Percentiles rank a stretch among this genome's conserved stretches.
phyloP scores from a whole-genome alignment of 2,329 filamentous ascomycete species.

The Thelonectria rubi region DNA sequence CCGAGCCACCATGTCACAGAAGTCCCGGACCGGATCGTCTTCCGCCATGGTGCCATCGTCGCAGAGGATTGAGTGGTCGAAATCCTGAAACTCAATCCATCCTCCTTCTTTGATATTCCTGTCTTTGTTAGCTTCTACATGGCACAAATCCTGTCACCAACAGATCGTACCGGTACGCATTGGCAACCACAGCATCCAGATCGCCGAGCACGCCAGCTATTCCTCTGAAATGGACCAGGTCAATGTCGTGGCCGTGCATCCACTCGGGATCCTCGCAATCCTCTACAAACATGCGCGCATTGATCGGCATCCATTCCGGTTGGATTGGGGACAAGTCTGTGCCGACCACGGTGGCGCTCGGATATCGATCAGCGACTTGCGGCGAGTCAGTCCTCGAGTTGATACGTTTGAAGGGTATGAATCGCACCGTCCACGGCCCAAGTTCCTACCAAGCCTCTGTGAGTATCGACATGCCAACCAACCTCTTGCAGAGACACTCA shows the following conservation, averaged over 20 bases:
- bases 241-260: constrained; percentile 61
- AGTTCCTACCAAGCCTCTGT: constrained; percentile 45
- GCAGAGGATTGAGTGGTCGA: constrained; percentile 52
- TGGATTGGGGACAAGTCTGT: constrained; percentile 58
- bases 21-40: constrained; percentile 50
- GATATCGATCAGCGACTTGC: constrained; percentile 53
- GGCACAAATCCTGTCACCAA: background rate
- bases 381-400: constrained; percentile 19
- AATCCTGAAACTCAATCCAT: constrained; percentile 62
- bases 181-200: constrained; percentile 56
- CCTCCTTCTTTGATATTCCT: constrained; percentile 58
- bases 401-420: background rate
- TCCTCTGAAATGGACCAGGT: constrained; percentile 63
- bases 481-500: constrained; percentile 31
- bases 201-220: constrained; percentile 63
- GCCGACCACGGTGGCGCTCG: constrained; percentile 52
- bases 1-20: constrained; percentile 45
- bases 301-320: constrained; percentile 62
- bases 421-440: constrained; percentile 61
- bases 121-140: constrained; percentile 18
- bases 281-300: constrained; percentile 70
- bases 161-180: constrained; percentile 46
- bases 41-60: constrained; percentile 56
- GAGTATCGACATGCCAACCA: constrained; percentile 10
- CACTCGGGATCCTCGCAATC: constrained; percentile 67